Evolutionary conservation across 2,329 filamentous ascomycete species (phyloP).

Genomic region (Cryphonectria parasitica): DNA sequence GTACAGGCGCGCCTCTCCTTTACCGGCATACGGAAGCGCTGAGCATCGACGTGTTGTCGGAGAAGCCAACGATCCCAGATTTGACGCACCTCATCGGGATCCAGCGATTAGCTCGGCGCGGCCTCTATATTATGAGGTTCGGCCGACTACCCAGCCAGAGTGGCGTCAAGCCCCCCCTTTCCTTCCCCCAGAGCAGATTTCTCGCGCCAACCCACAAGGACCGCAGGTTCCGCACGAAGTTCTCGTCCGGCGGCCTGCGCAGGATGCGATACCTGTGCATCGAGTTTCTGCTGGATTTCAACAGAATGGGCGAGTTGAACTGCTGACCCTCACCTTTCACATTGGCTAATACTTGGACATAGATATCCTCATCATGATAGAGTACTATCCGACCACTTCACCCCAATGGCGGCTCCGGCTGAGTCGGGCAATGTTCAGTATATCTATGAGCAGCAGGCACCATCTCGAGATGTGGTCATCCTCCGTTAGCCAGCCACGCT

Average conservation of each 20-base stretch:
- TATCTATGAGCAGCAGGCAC: constrained; percentile 24
- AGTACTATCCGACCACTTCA: constrained; percentile 9
- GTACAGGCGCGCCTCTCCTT: constrained; percentile 4
- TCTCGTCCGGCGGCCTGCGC: constrained; percentile 1
- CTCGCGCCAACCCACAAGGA: constrained; percentile 7
- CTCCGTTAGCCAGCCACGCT: constrained; percentile 18
- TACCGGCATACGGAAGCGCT: constrained; percentile 4
- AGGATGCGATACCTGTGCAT: constrained; percentile 3
- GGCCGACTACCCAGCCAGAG: constrained; percentile 7
- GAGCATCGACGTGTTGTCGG: constrained; percentile 17
- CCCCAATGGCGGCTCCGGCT: constrained; percentile 5
- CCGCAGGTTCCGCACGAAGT: background rate
- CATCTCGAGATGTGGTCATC: constrained; percentile 19
- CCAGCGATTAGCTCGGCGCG: constrained; percentile 13
- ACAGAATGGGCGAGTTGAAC: constrained; percentile 28
- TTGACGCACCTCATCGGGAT: constrained; percentile 7
- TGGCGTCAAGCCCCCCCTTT: constrained; percentile 18
- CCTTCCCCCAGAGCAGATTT: constrained; percentile 1
- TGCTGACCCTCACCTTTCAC: background rate
- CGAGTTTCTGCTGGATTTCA: constrained; percentile 8
- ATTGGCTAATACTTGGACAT: constrained; percentile 20
- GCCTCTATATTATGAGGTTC: constrained; percentile 18
- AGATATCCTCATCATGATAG: constrained; percentile 19
- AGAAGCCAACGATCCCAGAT: constrained; percentile 24
- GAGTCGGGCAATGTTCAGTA: constrained; percentile 20